Base-by-base conservation (phyloP, 176 grass and related monocot genomes). In the Chloris gayana region DNA sequence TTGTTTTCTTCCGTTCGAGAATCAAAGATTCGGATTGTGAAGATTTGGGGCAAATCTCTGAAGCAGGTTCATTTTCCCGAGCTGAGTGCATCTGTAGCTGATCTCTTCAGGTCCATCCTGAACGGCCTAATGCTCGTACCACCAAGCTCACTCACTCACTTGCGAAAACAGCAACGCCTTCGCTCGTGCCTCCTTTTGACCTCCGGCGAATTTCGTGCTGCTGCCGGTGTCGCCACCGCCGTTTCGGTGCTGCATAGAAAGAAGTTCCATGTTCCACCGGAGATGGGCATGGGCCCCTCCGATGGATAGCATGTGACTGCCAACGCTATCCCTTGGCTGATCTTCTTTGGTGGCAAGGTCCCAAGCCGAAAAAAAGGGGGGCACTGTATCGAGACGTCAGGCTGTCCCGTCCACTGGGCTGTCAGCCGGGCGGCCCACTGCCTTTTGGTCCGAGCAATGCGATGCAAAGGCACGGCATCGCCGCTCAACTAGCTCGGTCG, bases 371-470 rank as follows among this genome's bases (percentile, higher is more conserved):
- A 4, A 12, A 67, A 79, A 37, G 5, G 21, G 7, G 3, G 5
- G 21, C 15, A 10, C 30, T 18, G 61, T 17, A 51, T 78, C 17
- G 44, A 73, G 70, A 30, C 70, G 44, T 26, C 69, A 37, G n/a
- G 32, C 70, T 39, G 31, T 50, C 70, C 44, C 18, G 18, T 73
- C 70, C 14, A 51, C 58, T 39, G 69, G 69, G 57, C 57, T 22
- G 57, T 8, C 39, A 24, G 30, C 69, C 30, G 17, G 67, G 47
- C 75, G 39, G 26, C 29, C 29, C 76, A 67, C 76, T 4, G 18
- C 80, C 29, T 82, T 50, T 73, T 5, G 69, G 57, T 49, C 69
- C 22, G 27, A 32, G 67, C 79, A 61, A 25, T 35, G 62, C 62
- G 50, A n/a, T 61, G 57, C 56, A 62, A 27, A 17, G 67, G 24